Conservation (phyloP, 768 basidiomycete genomes). For the Amanita phalloides region DNA sequence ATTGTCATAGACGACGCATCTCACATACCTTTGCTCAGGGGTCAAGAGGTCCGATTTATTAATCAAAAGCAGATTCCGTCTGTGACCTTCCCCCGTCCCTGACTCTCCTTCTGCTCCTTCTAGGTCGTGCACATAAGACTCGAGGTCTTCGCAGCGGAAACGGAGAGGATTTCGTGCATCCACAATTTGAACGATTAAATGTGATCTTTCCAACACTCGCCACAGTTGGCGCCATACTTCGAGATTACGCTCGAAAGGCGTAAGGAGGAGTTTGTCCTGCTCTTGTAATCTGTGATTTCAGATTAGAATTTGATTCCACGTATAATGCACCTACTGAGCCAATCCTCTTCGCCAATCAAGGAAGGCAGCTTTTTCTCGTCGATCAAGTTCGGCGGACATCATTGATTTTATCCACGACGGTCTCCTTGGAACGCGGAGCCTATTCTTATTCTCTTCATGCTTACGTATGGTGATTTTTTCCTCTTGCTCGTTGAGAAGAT, state of each 20-base stretch:
- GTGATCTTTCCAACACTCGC: slow-evolving; percentile 92
- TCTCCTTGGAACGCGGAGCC: slow-evolving; percentile 80
- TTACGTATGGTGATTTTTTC: slow-evolving; percentile 65
- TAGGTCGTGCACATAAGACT: slow-evolving; percentile 75
- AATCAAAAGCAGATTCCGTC: slow-evolving; percentile 75
- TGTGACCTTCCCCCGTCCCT: slow-evolving; percentile 62
- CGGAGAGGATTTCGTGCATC: slow-evolving; percentile 91
- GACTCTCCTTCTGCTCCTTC: slow-evolving; percentile 75
- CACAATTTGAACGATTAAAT: slow-evolving; percentile 90
- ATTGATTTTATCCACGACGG: slow-evolving; percentile 83
- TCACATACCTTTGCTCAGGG: slow-evolving; percentile 61
- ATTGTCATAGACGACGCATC: not conserved
- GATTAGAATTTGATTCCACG: not conserved
- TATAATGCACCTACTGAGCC: slow-evolving; percentile 58
- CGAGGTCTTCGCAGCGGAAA: slow-evolving; percentile 89
- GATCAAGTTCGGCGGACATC: slow-evolving; percentile 69
- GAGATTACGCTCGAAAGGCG: slow-evolving; percentile 93
- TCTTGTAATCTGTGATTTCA: slow-evolving; percentile 63
- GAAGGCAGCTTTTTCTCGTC: slow-evolving; percentile 84
- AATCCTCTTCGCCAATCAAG: slow-evolving; percentile 88
- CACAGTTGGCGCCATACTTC: slow-evolving; percentile 99
- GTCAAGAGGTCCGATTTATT: slow-evolving; percentile 96
- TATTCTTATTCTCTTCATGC: slow-evolving; percentile 62
- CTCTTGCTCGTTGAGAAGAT: slow-evolving; percentile 74
- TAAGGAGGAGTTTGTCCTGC: slow-evolving; percentile 76